Base-by-base conservation (phyloP, 1,284 basidiomycete genomes). In the Cystobasidium slooffiae region DNA sequence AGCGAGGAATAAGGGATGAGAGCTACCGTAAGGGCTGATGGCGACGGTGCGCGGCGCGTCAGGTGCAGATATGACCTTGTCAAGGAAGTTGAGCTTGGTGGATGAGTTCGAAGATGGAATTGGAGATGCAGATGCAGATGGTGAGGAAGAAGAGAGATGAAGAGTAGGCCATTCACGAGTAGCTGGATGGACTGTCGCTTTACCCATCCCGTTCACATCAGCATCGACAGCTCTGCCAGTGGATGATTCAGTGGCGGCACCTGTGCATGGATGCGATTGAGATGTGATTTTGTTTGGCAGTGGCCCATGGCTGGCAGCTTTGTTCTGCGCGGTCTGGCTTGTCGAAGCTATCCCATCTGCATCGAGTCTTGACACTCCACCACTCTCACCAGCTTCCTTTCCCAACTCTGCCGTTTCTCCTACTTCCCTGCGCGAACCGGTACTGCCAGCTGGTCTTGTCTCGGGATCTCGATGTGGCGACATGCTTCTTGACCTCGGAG, bases 201-300 rank as follows among this genome's bases (percentile, higher is more conserved):
- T 44, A 53, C 52, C 55, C 43, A 46, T 47, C 43, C 37, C 66
- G 9, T 22, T 59, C 37, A 14, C 66, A 49, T 68, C 49, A 8
- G 8, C 31, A 31, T 31, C 31, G 31, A 31, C 31, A 31, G 31
- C 31, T 31, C 31, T 31, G 31, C 31, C 31, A 31, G 31, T 31
- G 31, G 31, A 31, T 31, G 31, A 5, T 31, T 1, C 31, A 2
- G 31, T 31, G 5, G 31, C 31, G 31, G 31, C 31, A 31, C 31
- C 31, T n/a, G 37, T 41, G 39, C n/a, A 41, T 24, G 20, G 69
- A 72, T 72, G 43, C 43, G 69, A 72, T 72, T 59, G 22, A n/a
- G 69, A 72, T 49, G 69, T 18, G 69, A 72, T 16, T 22, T 39
- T 63, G 41, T 68, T 68, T 68, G 66, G 14, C 16, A 51, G 16